Percentiles rank a stretch among this genome's conserved stretches.
phyloP scores from a whole-genome alignment of 768 basidiomycete genomes.

The Coprinopsis strossmayeri region DNA sequence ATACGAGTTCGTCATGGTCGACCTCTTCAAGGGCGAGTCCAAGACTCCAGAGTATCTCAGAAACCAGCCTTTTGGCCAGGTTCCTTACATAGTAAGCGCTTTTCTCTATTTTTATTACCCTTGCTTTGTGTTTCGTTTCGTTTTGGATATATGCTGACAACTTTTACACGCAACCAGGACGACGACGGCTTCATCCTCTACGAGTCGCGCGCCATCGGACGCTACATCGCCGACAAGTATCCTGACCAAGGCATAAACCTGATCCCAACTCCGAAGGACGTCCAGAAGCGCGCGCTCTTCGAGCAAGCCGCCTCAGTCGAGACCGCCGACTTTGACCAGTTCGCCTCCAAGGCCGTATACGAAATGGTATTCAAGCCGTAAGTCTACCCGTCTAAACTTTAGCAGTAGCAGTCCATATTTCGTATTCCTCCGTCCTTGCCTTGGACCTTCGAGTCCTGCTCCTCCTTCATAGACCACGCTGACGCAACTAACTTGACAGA shows the following conservation, averaged over 20 bases:
- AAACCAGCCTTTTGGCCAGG: constrained; percentile 52
- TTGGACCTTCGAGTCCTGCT: too few species aligned
- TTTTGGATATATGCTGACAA: background rate
- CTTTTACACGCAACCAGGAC: constrained; percentile 21
- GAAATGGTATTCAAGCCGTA: constrained; percentile 51
- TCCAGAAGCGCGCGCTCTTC: constrained; percentile 30
- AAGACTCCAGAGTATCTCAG: constrained; percentile 30
- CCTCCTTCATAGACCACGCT: too few species aligned
- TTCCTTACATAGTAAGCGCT: constrained; percentile 40
- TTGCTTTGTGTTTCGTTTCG: background rate
- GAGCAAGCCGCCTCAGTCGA: constrained; percentile 45
- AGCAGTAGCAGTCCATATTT: too few species aligned
- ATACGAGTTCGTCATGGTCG: constrained; percentile 37
- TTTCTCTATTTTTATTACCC: background rate
- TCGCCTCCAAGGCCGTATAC: constrained; percentile 24
- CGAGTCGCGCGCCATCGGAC: constrained; percentile 52
- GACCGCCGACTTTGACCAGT: constrained; percentile 37
- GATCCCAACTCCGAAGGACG: constrained; percentile 31
- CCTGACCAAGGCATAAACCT: constrained; percentile 38
- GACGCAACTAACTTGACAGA: constrained; percentile 2
- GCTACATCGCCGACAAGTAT: constrained; percentile 51
- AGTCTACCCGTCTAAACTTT: too few species aligned
- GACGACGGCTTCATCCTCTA: constrained; percentile 56
- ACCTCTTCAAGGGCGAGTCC: constrained; percentile 34
- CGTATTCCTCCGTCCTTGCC: too few species aligned